A percentile compares a stretch with the other conserved stretches of the same genome.
Conservation (phyloP, 2,329 filamentous ascomycete species). For the Meredithiella fracta region DNA sequence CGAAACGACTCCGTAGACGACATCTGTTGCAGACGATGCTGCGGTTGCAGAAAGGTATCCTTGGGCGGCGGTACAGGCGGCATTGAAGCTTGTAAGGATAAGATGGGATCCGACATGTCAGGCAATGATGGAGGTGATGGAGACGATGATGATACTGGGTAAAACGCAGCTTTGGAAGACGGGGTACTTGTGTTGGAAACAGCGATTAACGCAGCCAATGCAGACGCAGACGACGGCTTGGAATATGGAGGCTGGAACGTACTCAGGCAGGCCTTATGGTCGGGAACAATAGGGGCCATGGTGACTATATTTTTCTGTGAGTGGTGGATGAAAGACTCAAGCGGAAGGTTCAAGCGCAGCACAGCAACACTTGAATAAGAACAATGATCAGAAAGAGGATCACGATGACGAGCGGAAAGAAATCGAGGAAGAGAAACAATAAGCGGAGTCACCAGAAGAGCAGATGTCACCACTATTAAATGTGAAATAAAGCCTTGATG, state of each 20-base stretch:
- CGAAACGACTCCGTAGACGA: not conserved
- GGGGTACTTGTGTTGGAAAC: constrained; percentile 23
- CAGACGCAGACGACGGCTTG: constrained; percentile 30
- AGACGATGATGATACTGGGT: not conserved
- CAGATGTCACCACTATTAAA: constrained; percentile 8
- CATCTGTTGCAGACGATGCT: not conserved
- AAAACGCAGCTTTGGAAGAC: not conserved
- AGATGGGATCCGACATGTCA: not conserved
- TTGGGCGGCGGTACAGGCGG: constrained; percentile 6
- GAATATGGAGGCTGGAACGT: constrained; percentile 25
- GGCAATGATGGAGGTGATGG: not conserved
- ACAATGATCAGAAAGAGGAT: constrained; percentile 8
- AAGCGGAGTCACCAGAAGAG: constrained; percentile 2
- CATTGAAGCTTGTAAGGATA: not conserved
- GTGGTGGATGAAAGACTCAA: constrained; percentile 16
- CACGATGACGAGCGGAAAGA: constrained; percentile 8
- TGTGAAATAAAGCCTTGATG: constrained; percentile 9
- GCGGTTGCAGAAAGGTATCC: not conserved
- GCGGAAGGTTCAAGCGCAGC: constrained; percentile 14
- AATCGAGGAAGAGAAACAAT: constrained; percentile 5
- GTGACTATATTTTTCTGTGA: constrained; percentile 18
- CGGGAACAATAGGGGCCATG: constrained; percentile 30
- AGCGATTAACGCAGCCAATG: too few relatives aligned
- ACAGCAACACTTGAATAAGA: constrained; percentile 7
- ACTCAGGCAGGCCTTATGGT: constrained; percentile 47